Percentiles rank a stretch among this genome's conserved stretches.
Evolutionary conservation across 192 early-diverging fungal genomes (phyloP).

Genomic region (Piromyces sp.): DNA sequence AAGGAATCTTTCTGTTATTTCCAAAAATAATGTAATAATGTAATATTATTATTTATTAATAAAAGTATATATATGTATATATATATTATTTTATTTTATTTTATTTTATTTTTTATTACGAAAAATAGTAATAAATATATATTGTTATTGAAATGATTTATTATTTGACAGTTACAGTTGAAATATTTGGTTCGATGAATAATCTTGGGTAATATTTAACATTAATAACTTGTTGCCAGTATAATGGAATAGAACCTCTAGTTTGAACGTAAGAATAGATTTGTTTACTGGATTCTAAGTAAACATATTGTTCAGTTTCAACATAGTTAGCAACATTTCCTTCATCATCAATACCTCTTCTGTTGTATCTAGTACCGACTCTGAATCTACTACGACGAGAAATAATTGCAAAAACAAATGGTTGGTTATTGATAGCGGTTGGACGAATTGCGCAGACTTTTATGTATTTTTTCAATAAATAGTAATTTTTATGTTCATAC

Average conservation of each 20-base stretch:
- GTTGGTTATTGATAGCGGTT: constrained; percentile 42
- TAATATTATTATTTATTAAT: background rate
- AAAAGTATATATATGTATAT: background rate
- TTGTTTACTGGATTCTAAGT: constrained; percentile 33
- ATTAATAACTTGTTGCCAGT: constrained; percentile 84
- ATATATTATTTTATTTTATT: background rate
- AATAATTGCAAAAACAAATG: constrained; percentile 63
- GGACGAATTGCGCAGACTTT: constrained; percentile 47
- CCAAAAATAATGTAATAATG: background rate
- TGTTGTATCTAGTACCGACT: constrained; percentile 66
- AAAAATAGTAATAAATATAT: too few relatives aligned
- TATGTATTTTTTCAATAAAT: too few relatives aligned
- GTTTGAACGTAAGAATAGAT: constrained; percentile 71
- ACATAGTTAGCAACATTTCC: constrained; percentile 94
- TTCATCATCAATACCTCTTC: constrained; percentile 74
- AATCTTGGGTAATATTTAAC: constrained; percentile 80
- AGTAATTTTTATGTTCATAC: too few relatives aligned
- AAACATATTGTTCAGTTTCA: constrained; percentile 87
- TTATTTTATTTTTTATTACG: background rate
- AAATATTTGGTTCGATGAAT: constrained; percentile 45
- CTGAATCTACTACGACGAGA: constrained; percentile 66
- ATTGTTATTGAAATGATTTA: too few relatives aligned
- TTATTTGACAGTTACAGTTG: constrained; percentile 30
- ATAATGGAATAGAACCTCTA: constrained; percentile 86
- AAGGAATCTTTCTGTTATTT: constrained; percentile 37